A percentile compares a stretch with the other conserved stretches of the same genome.
Evolutionary conservation across 192 early-diverging fungal genomes (phyloP).

Genomic region (Coemansia erecta): DNA sequence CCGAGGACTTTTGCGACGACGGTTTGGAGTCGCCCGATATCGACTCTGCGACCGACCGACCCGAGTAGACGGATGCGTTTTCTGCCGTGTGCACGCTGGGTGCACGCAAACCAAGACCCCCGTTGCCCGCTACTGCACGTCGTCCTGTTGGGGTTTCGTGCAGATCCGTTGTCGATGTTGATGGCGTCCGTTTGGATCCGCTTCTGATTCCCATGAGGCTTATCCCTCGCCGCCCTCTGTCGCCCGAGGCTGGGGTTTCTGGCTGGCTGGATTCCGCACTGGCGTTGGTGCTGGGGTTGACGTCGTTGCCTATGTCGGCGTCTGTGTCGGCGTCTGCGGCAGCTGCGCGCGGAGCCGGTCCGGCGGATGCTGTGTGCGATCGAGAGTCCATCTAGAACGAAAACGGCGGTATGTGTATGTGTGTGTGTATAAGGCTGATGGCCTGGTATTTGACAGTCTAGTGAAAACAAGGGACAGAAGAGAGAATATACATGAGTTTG

Average conservation of each 20-base stretch:
- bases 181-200: constrained; percentile 1
- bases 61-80: constrained; percentile 35
- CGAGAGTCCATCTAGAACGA: not conserved
- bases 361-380: not conserved
- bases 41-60: constrained; percentile 26
- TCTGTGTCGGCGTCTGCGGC: not conserved
- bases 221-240: constrained; percentile 1
- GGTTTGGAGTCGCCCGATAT: constrained; percentile 41
- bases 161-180: constrained; percentile 8
- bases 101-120: constrained; percentile 38
- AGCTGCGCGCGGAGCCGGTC: not conserved
- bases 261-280: constrained; percentile 2
- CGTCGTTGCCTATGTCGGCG: not conserved
- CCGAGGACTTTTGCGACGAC: constrained; percentile 42
- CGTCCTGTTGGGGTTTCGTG: constrained; percentile 26
- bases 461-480: too few species aligned
- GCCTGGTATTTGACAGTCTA: not conserved
- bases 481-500: too few species aligned
- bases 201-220: constrained; percentile 1
- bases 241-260: not conserved
- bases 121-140: constrained; percentile 18
- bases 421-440: not conserved
- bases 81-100: constrained; percentile 32
- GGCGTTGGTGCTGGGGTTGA: not conserved
- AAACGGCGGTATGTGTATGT: not conserved